Percentiles rank a stretch among this genome's conserved stretches.
Evolutionary conservation across 345 rosid genomes (phyloP).

Genomic region (Brassica incana): DNA sequence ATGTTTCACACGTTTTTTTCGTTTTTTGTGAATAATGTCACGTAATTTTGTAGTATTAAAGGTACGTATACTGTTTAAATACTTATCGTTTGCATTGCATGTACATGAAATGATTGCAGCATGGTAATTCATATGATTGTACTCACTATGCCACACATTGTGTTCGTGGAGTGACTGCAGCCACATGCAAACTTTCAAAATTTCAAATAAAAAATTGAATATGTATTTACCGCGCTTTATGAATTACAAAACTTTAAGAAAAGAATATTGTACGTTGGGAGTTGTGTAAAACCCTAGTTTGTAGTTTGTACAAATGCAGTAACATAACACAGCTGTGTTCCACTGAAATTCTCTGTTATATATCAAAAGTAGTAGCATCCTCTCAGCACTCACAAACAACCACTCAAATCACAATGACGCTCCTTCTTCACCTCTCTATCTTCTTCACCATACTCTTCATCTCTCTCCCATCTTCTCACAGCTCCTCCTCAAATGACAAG

Average conservation of each 20-base stretch:
- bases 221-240: background rate
- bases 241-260: background rate
- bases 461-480: conserved; percentile 36
- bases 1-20: background rate
- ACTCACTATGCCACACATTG: background rate
- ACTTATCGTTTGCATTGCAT: background rate
- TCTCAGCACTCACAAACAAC: background rate
- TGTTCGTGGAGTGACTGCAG: background rate
- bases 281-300: background rate
- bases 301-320: background rate
- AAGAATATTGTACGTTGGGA: background rate
- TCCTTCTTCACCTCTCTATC: conserved; percentile 2
- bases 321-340: conserved; percentile 27
- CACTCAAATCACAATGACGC: conserved; percentile 28
- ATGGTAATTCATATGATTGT: background rate
- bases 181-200: background rate
- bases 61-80: background rate
- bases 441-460: conserved; percentile 30
- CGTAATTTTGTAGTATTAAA: background rate
- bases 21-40: background rate
- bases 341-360: conserved; percentile 24
- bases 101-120: background rate
- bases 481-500: conserved; percentile 59
- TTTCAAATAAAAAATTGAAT: background rate
- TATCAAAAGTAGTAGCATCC: background rate